Evolutionary conservation across 257 asterid species (phyloP).

Genomic region (Przewalskia tangutica): DNA sequence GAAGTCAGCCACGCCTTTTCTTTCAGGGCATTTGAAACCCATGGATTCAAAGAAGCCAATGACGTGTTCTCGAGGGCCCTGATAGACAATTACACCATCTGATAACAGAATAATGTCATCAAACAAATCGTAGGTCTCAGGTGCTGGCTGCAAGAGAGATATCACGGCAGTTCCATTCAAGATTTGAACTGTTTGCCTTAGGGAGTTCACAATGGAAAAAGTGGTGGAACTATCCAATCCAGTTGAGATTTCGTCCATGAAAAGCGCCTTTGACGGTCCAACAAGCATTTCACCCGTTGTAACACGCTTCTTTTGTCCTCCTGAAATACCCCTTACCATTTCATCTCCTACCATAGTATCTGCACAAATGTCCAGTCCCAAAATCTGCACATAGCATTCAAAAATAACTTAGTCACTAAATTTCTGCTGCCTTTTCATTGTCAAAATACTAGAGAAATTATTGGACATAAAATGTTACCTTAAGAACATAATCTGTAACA

Average conservation of each 20-base stretch:
- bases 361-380: conserved; percentile 30
- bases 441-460: background rate
- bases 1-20: conserved; percentile 69
- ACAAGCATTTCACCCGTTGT: conserved; percentile 52
- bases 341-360: conserved; percentile 35
- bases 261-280: conserved; percentile 58
- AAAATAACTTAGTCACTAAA: background rate
- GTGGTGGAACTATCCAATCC: conserved; percentile 65
- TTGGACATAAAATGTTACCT: background rate
- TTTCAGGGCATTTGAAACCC: conserved; percentile 55
- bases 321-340: conserved; percentile 33
- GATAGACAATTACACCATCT: conserved; percentile 47
- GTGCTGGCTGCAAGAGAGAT: conserved; percentile 63
- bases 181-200: conserved; percentile 43
- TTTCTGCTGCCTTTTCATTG: background rate
- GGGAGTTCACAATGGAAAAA: conserved; percentile 42
- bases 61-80: conserved; percentile 46
- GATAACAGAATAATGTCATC: conserved; percentile 54
- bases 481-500: conserved; percentile 29
- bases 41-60: conserved; percentile 43
- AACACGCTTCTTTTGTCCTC: conserved; percentile 34
- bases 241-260: conserved; percentile 69
- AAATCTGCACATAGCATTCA: conserved; percentile 4
- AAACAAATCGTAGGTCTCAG: conserved; percentile 52
- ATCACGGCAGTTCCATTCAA: conserved; percentile 61